phyloP scores from a whole-genome alignment of 495 filamentous ascomycete genomes.

The Annulohypoxylon maeteangense region DNA sequence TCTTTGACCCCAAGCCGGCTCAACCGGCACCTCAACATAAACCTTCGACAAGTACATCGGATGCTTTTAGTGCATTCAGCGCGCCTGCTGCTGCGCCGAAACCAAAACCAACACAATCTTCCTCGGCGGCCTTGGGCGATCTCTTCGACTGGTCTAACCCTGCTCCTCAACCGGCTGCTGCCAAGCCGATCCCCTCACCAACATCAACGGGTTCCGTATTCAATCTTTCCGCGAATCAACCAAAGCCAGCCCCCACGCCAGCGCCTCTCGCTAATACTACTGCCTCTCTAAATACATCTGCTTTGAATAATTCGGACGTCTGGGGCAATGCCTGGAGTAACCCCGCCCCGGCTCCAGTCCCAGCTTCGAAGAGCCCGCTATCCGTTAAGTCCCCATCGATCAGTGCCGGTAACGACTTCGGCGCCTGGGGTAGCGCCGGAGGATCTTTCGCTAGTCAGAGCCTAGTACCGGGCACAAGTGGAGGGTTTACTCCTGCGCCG shows the following conservation, averaged over 20 bases:
- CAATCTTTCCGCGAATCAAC: conserved; percentile 73
- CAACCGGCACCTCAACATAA: conserved; percentile 60
- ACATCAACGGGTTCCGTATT: conserved; percentile 70
- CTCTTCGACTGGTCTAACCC: conserved; percentile 83
- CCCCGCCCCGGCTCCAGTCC: conserved; percentile 47
- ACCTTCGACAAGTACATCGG: conserved; percentile 56
- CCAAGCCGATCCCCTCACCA: conserved; percentile 54
- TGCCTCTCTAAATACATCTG: conserved; percentile 51
- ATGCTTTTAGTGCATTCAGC: conserved; percentile 64
- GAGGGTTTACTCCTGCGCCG: conserved; percentile 64
- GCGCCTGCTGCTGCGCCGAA: conserved; percentile 62
- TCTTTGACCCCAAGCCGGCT: conserved; percentile 80
- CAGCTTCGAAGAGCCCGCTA: conserved; percentile 37
- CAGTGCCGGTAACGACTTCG: conserved; percentile 62
- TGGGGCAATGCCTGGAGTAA: conserved; percentile 69
- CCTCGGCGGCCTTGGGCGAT: conserved; percentile 70
- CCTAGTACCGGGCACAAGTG: conserved; percentile 62
- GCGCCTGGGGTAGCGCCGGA: conserved; percentile 79
- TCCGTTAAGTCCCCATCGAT: conserved; percentile 27
- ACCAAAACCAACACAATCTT: conserved; percentile 55
- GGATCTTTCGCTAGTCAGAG: conserved; percentile 62
- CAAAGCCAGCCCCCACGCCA: conserved; percentile 54
- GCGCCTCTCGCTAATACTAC: conserved; percentile 47
- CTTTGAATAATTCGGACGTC: conserved; percentile 56
- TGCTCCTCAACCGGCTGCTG: conserved; percentile 57